Base-by-base conservation (phyloP, 768 basidiomycete species). In the Multifurca ochricompacta region DNA sequence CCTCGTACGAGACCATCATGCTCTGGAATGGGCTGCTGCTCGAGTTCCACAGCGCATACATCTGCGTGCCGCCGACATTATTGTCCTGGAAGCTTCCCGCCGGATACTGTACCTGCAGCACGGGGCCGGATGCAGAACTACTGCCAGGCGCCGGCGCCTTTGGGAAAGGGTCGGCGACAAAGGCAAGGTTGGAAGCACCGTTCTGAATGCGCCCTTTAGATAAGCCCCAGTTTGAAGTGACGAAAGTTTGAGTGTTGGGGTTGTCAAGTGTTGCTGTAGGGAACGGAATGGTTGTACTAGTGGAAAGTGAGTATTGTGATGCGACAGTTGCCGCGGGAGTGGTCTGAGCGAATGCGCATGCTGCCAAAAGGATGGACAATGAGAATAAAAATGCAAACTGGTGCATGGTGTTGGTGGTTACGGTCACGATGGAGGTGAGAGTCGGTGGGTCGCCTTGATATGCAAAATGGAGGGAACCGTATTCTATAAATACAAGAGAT, bases 1-100 rank as follows among this genome's bases (percentile, higher is more conserved):
- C 70, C 62, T 90, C 86, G 67, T 90, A 89, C 7, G 80, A 75
- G 16, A 87, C 66, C 51, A 87, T 66, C 85, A 89, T 85, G 37
- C 80, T 77, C 57, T 78, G 71, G 61, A 85, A 87, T 18, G 69
- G 67, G 3, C 74, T 75, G 54, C 80, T 76, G 2, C 76, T 74
- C 6, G 75, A 71, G 59, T 88, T 85, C 82, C 84, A 88, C 4
- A 84, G 66, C 59, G 78, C 76, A 62, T 77, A 80, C 59, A 85
- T 80, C 62, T 90, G 85, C 27, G 77, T 72, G 2, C 87, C 87
- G 43, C 85, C 81, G 6, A 0, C 7, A 13, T 76, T 76, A 48
- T 73, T 69, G 61, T 78, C 75, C 9, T 77, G 78, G 68, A 77
- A 86, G 63, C 76, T 78, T 11, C 78, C 80, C 31, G 70, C 70